Base-by-base conservation (phyloP, 2,329 filamentous ascomycete genomes). In the Cercospora beticola region DNA sequence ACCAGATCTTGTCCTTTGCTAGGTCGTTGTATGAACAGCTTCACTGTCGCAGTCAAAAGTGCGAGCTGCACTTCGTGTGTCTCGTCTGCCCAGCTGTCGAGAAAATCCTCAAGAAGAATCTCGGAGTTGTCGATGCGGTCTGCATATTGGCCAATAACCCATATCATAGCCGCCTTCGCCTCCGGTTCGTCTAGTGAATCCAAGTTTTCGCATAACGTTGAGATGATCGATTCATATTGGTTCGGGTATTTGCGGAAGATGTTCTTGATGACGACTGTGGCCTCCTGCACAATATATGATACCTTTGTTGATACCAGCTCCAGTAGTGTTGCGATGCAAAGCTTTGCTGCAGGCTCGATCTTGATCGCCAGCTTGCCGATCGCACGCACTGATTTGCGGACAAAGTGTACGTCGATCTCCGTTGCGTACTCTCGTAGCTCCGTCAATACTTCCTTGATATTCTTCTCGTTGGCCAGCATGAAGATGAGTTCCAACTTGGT, bases 161-260 rank as follows among this genome's bases (percentile, higher is more conserved):
- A 99, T 56, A 99, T 95, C 89, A 99, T 97, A 68, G 95, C 95
- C 1, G 95, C 94, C 80, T 99, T 99, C 57, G 95, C 95, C 81
- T 99, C 95, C 2, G 95, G 94, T 79, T 99, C 95, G 79, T 99
- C 95, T 60, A 99, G 84, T 4, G 94, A 97, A 81, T 99, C 95
- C 26, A 99, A 88, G 76, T 99, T 94, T 79, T 97, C 93, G 81
- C 96, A 98, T 0, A 99, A 86, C 0, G 94, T 96, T 62, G 92
- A 90, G 77, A 99, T 99, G 79, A 99, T 98, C 70, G 92, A 94
- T 81, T 99, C 95, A 81, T 99, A 99, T 79, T 97, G 93, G 79
- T 99, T 97, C 8, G 95, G 95, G 77, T 99, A 99, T 82, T 98
- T 98, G 74, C 95, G 90, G 86, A 99, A 99, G 76, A 99, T 99